These are phyloP conservation scores for Lactifluus piperatus DNA, from an alignment of 768 basidiomycete species.

Conservation along the genomic window DNA sequence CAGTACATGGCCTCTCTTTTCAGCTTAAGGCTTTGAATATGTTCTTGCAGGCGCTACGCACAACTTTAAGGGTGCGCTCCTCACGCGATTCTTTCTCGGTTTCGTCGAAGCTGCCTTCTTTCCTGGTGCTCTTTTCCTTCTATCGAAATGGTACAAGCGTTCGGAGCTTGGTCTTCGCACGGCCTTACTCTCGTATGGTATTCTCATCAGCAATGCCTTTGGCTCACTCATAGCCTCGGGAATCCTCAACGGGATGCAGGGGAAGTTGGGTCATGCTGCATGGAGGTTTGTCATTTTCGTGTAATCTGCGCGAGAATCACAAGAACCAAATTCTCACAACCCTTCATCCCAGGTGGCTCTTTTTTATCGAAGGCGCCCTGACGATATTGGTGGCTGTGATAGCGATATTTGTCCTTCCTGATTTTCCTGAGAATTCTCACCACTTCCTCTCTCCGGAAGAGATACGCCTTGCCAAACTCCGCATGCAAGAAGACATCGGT, in stretches of 20 bases:
- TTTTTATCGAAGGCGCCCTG: constrained; percentile 56
- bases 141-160: constrained; percentile 68
- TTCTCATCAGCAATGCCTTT: constrained; percentile 73
- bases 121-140: constrained; percentile 55
- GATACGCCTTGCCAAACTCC: constrained; percentile 44
- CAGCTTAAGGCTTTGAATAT: neutral
- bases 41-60: constrained; percentile 13
- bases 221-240: constrained; percentile 71
- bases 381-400: constrained; percentile 45
- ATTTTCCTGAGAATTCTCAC: too few species aligned
- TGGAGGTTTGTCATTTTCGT: constrained; percentile 47
- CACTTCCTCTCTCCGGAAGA: constrained; percentile 56
- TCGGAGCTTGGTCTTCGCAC: constrained; percentile 62
- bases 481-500: constrained; percentile 59
- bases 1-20: constrained; percentile 5
- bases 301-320: neutral
- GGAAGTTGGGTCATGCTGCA: constrained; percentile 53
- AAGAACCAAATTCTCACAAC: neutral
- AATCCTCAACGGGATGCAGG: constrained; percentile 66
- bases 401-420: constrained; percentile 28
- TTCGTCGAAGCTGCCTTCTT: constrained; percentile 53
- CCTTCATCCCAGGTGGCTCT: constrained; percentile 48
- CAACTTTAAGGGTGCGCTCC: constrained; percentile 50
- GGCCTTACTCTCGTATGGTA: constrained; percentile 62
- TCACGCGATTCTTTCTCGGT: constrained; percentile 70